These are phyloP conservation scores for Calonectria fujianensis DNA, from an alignment of 2,329 filamentous ascomycete species.

Conservation along the genomic window DNA sequence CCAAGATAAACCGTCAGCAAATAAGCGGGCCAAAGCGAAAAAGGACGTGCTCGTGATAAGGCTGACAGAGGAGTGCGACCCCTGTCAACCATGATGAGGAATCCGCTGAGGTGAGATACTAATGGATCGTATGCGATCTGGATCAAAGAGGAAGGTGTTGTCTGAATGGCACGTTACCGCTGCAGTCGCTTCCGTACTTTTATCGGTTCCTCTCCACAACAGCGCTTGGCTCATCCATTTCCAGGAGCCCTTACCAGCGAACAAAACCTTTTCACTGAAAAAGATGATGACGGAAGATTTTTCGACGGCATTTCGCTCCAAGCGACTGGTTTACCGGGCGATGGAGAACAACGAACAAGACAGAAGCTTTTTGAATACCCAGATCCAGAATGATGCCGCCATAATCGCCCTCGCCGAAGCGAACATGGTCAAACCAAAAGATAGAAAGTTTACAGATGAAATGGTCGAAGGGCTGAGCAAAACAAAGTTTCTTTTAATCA, in stretches of 20 bases:
- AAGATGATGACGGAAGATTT: neutral
- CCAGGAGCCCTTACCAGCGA: neutral
- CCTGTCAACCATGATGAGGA: neutral
- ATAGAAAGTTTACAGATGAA: neutral
- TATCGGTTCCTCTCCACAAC: neutral
- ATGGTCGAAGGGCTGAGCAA: neutral
- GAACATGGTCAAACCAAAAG: neutral
- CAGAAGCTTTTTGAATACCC: neutral
- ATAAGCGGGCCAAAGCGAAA: neutral
- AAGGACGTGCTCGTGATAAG: neutral
- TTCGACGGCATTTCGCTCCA: neutral
- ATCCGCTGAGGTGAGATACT: neutral
- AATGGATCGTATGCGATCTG: neutral
- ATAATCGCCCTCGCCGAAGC: neutral
- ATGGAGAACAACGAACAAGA: slow-evolving; percentile 1
- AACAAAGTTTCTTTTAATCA: neutral
- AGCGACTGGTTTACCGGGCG: neutral
- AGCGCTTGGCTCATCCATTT: neutral
- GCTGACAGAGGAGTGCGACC: neutral
- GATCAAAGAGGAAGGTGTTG: neutral
- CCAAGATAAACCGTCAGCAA: neutral
- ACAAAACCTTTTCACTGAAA: neutral
- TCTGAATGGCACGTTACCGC: neutral
- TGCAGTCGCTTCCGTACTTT: neutral
- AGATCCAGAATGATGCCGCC: neutral